Conservation (phyloP, 129 eudicot species). For the Pseudognaphalium luteoalbum region DNA sequence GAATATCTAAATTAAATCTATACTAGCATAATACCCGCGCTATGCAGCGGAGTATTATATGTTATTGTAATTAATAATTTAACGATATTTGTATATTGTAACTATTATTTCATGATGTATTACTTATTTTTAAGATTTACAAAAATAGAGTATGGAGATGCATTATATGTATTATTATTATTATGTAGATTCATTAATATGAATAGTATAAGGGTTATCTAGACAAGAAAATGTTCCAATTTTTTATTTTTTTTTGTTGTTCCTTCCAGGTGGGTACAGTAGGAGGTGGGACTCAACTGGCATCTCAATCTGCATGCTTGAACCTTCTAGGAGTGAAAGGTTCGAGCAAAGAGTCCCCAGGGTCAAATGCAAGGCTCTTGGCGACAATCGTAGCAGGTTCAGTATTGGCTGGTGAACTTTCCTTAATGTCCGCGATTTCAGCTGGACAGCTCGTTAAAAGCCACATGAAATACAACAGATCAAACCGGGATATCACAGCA, state of each 20-base stretch:
- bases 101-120: no score
- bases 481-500: slow-evolving; percentile 56
- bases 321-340: slow-evolving; percentile 74
- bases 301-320: slow-evolving; percentile 71
- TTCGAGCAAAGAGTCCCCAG: slow-evolving; percentile 62
- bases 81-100: no score
- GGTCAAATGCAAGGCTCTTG: slow-evolving; percentile 58
- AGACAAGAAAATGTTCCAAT: background rate
- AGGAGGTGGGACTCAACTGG: slow-evolving; percentile 75
- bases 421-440: slow-evolving; percentile 73
- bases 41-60: no score
- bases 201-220: no score
- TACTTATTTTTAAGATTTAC: no score
- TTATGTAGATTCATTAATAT: no score
- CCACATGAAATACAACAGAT: slow-evolving; percentile 78
- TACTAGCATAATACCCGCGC: no score
- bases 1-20: no score
- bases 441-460: slow-evolving; percentile 75
- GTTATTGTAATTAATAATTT: no score
- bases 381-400: slow-evolving; percentile 75
- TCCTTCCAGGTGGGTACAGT: slow-evolving; percentile 61
- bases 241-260: background rate
- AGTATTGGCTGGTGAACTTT: slow-evolving; percentile 70
- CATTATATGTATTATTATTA: no score
- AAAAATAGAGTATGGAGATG: no score